These are phyloP conservation scores for Melianthus villosus DNA, from an alignment of 441 rosid genomes.

Conservation along the genomic window DNA sequence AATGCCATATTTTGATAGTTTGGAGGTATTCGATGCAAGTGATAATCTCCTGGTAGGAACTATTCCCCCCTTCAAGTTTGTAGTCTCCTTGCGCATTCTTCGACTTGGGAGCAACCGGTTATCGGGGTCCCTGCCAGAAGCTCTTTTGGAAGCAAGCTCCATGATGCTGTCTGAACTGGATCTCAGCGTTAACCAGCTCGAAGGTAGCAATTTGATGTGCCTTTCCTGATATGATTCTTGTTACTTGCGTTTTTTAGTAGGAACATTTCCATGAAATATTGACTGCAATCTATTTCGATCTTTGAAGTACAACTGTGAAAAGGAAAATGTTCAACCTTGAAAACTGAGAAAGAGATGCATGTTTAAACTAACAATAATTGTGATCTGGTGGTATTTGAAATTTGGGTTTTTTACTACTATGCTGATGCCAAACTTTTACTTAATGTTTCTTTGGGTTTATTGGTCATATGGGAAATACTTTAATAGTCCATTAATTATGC, in stretches of 20 bases:
- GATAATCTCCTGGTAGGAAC: slow-evolving; percentile 42
- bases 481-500: too few species aligned
- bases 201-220: slow-evolving; percentile 23
- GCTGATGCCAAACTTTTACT: too few species aligned
- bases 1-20: slow-evolving; percentile 58
- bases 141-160: slow-evolving; percentile 53
- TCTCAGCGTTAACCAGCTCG: slow-evolving; percentile 62
- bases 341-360: too few species aligned
- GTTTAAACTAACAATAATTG: too few species aligned
- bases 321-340: too few species aligned
- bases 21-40: slow-evolving; percentile 80
- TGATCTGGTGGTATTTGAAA: too few species aligned
- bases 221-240: not conserved
- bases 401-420: too few species aligned
- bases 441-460: too few species aligned
- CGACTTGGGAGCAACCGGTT: slow-evolving; percentile 49
- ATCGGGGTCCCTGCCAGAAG: slow-evolving; percentile 45
- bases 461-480: too few species aligned
- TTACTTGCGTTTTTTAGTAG: not conserved
- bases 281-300: too few species aligned
- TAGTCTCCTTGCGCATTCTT: slow-evolving; percentile 56
- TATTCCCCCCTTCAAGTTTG: slow-evolving; percentile 47
- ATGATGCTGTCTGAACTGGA: slow-evolving; percentile 61
- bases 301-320: too few species aligned
- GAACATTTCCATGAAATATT: slow-evolving; percentile 3